phyloP scores from a whole-genome alignment of 495 filamentous ascomycete species.

The Aspergillus baeticus region DNA sequence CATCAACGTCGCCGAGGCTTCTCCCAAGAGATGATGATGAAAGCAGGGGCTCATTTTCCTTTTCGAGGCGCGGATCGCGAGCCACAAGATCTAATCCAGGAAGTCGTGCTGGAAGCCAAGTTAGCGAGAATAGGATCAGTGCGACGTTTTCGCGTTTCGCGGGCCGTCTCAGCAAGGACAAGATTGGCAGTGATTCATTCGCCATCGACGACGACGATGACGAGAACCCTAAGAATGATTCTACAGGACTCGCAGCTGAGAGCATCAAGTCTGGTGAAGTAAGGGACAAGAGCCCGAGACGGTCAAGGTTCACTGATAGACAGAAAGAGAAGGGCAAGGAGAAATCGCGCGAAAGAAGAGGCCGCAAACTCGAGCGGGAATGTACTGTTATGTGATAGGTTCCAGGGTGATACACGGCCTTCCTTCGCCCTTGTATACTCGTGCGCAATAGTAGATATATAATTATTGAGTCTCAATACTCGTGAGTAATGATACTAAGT shows the following conservation, averaged over 20 bases:
- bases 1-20: slow-evolving; percentile 46
- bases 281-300: slow-evolving; percentile 34
- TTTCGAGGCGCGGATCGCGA: slow-evolving; percentile 61
- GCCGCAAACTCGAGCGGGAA: slow-evolving; percentile 63
- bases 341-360: slow-evolving; percentile 47
- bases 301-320: slow-evolving; percentile 24
- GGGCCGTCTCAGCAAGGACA: slow-evolving; percentile 50
- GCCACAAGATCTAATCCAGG: slow-evolving; percentile 53
- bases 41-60: slow-evolving; percentile 43
- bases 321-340: slow-evolving; percentile 35
- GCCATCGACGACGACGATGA: slow-evolving; percentile 33
- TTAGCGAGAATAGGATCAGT: slow-evolving; percentile 65
- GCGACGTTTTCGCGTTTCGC: slow-evolving; percentile 64
- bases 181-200: slow-evolving; percentile 30
- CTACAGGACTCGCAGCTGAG: slow-evolving; percentile 24
- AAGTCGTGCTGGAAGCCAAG: slow-evolving; percentile 66
- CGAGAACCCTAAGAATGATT: slow-evolving; percentile 31
- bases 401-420: neutral
- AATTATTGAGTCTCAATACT: neutral
- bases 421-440: neutral
- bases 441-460: neutral
- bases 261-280: slow-evolving; percentile 20
- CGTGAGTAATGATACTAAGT: neutral
- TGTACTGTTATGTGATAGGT: slow-evolving; percentile 45
- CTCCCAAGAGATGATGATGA: slow-evolving; percentile 49